Conservation (phyloP, 805 yeast genomes). For the Kodamaea neixiangensis region DNA sequence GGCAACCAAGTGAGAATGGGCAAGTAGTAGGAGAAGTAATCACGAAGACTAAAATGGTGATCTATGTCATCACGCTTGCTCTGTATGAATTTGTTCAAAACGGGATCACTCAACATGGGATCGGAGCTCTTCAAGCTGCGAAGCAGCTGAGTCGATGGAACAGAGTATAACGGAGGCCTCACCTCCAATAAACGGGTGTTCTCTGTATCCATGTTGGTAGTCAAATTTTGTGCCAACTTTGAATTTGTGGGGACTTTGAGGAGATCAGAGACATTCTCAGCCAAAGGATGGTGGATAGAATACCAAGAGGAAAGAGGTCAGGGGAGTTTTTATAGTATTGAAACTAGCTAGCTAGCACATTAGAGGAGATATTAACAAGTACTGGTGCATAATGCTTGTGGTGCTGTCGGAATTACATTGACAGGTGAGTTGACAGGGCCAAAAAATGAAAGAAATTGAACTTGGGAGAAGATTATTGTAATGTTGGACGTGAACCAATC, state of each 20-base stretch:
- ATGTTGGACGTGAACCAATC: too few relatives aligned
- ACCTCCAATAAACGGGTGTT: conserved; percentile 6
- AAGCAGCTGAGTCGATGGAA: conserved; percentile 29
- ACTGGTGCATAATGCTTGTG: too few relatives aligned
- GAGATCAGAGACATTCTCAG: not conserved
- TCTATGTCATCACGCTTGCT: conserved; percentile 11
- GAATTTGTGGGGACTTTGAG: not conserved
- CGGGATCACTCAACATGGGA: conserved; percentile 18
- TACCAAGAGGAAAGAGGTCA: too few relatives aligned
- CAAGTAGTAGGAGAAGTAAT: conserved; percentile 33
- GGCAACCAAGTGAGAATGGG: conserved; percentile 37
- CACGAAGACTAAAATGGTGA: conserved; percentile 20
- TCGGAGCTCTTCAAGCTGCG: conserved; percentile 16
- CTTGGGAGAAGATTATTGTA: too few relatives aligned
- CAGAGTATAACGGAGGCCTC: conserved; percentile 28
- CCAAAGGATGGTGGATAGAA: too few relatives aligned
- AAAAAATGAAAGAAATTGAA: too few relatives aligned
- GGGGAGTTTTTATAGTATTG: too few relatives aligned
- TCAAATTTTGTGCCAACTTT: too few relatives aligned
- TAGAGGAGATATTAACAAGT: too few relatives aligned
- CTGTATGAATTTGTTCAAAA: conserved; percentile 15
- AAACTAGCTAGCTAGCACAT: too few relatives aligned
- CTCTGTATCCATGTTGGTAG: conserved; percentile 7
- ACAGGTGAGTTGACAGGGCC: too few relatives aligned
- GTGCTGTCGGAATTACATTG: too few relatives aligned